These are phyloP conservation scores for Diaporthe sp. DNA, from an alignment of 2,329 filamentous ascomycete species.

Conservation along the genomic window DNA sequence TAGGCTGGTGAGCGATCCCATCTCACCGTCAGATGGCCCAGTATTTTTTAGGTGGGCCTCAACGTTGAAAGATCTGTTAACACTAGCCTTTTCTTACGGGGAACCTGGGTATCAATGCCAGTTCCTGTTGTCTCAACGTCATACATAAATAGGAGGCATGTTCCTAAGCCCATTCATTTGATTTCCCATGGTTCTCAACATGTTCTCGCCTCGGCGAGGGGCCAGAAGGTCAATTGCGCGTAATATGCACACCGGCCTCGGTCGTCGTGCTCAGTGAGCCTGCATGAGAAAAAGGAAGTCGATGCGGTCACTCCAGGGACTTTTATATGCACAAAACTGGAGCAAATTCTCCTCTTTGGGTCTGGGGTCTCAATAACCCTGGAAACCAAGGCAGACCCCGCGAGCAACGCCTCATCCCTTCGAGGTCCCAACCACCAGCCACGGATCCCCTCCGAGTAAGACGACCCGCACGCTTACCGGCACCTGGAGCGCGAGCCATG, in stretches of 20 bases:
- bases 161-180: background rate
- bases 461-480: slow-evolving; percentile 1
- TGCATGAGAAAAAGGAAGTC: background rate
- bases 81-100: background rate
- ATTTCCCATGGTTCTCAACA: background rate
- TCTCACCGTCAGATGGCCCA: slow-evolving; percentile 21
- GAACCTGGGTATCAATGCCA: background rate
- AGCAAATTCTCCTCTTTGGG: background rate
- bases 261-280: background rate
- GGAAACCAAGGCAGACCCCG: background rate
- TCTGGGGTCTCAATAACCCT: background rate
- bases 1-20: slow-evolving; percentile 3
- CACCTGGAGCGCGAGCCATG: background rate
- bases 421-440: background rate
- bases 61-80: background rate
- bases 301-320: slow-evolving; percentile 22
- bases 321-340: slow-evolving; percentile 16
- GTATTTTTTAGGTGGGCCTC: slow-evolving; percentile 3
- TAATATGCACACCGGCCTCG: background rate
- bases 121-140: background rate
- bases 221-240: background rate
- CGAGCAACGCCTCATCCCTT: background rate
- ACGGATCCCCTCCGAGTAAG: slow-evolving; percentile 8
- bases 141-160: background rate
- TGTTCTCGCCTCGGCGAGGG: background rate